A percentile compares a stretch with the other conserved stretches of the same genome.
phyloP scores from a whole-genome alignment of 169 alveolate species.

The Eimeria necatrix region DNA sequence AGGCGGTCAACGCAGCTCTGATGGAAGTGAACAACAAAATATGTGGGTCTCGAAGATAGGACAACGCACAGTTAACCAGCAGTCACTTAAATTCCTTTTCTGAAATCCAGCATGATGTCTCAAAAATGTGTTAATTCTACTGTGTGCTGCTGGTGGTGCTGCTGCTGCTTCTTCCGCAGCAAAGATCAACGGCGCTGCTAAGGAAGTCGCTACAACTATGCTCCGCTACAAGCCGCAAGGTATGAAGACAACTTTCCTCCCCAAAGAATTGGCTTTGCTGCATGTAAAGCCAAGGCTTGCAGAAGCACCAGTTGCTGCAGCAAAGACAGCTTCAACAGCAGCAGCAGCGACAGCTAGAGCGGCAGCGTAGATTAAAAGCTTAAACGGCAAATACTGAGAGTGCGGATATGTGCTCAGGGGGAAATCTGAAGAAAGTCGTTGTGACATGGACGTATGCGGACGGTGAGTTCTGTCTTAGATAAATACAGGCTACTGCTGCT shows the following conservation, averaged over 20 bases:
- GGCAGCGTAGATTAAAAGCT: no score
- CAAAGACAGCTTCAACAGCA: no score
- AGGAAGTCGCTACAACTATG: slow-evolving; percentile 21
- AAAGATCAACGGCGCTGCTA: slow-evolving; percentile 25
- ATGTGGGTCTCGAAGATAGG: not conserved
- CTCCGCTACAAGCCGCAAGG: slow-evolving; percentile 63
- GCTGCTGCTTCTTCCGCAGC: not conserved
- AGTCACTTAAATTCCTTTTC: no score
- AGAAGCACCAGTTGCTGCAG: no score
- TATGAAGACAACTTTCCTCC: not conserved
- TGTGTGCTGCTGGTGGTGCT: no score
- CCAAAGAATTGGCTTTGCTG: not conserved
- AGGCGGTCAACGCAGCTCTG: not conserved
- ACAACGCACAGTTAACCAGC: no score
- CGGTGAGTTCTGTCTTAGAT: slow-evolving; percentile 1
- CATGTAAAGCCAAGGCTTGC: no score
- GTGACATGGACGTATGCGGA: slow-evolving; percentile 61
- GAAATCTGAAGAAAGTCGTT: slow-evolving; percentile 46
- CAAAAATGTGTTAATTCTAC: no score
- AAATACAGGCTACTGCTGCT: not conserved
- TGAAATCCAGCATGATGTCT: no score
- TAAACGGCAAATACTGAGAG: not conserved
- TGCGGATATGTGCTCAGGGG: slow-evolving; percentile 20
- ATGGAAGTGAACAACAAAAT: slow-evolving; percentile 43
- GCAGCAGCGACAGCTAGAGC: no score